phyloP scores from a whole-genome alignment of 129 eudicot genomes.

The Mikania micrantha region DNA sequence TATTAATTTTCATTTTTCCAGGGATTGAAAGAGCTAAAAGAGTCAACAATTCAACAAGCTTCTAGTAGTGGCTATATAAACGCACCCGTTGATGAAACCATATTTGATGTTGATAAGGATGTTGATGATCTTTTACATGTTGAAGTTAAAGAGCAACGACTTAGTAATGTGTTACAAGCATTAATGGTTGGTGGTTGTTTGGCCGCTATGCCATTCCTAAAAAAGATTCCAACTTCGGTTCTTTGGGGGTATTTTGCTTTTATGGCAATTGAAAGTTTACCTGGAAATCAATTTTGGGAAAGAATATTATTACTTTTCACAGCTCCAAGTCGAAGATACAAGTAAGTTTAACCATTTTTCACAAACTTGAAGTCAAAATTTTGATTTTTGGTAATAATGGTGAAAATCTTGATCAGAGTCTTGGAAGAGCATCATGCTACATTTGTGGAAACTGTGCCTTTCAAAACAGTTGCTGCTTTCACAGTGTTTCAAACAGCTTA shows the following conservation, averaged over 20 bases:
- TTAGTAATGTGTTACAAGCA: constrained; percentile 86
- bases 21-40: constrained; percentile 90
- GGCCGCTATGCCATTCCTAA: constrained; percentile 90
- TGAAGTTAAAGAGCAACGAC: constrained; percentile 93
- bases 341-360: constrained; percentile 35
- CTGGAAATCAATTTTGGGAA: constrained; percentile 98
- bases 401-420: constrained; percentile 43
- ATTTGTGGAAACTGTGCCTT: constrained; percentile 88
- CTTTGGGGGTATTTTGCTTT: constrained; percentile 99
- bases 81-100: constrained; percentile 72
- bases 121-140: constrained; percentile 84
- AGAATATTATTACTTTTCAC: constrained; percentile 82
- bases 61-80: constrained; percentile 65
- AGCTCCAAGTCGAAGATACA: constrained; percentile 96
- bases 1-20: constrained; percentile 18
- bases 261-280: constrained; percentile 97
- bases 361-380: constrained; percentile 3
- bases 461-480: constrained; percentile 68
- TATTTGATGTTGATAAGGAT: constrained; percentile 88
- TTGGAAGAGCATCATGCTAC: constrained; percentile 87
- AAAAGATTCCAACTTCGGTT: constrained; percentile 92
- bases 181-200: constrained; percentile 77
- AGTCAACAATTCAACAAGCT: constrained; percentile 73
- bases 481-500: constrained; percentile 81
- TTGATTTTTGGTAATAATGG: not conserved